A percentile compares a stretch with the other conserved stretches of the same genome.
phyloP scores from a whole-genome alignment of 495 filamentous ascomycete genomes.

The Niebla homalea region DNA sequence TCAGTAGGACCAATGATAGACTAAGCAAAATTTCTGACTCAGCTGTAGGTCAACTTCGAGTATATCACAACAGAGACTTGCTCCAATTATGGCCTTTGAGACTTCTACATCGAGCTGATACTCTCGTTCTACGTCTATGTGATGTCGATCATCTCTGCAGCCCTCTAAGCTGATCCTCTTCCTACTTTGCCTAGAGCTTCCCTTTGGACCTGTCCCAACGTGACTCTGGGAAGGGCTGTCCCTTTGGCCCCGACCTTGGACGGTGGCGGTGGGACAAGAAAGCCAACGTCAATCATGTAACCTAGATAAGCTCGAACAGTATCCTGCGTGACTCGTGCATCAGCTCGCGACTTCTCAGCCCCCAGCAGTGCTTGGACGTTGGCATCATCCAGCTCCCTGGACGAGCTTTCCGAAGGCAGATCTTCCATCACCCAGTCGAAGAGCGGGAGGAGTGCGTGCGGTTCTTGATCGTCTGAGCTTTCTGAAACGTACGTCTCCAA shows the following conservation, averaged over 20 bases:
- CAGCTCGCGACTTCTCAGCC: constrained; percentile 43
- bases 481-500: constrained; percentile 52
- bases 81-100: too few species aligned
- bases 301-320: constrained; percentile 59
- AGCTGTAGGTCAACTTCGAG: too few species aligned
- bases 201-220: constrained; percentile 37
- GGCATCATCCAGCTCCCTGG: constrained; percentile 65
- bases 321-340: constrained; percentile 40
- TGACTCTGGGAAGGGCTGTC: constrained; percentile 31
- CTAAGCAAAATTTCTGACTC: too few species aligned
- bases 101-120: too few species aligned
- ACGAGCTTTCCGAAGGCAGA: constrained; percentile 62
- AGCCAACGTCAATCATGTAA: constrained; percentile 59
- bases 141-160: too few species aligned
- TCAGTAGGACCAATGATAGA: too few species aligned
- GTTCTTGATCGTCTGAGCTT: constrained; percentile 27
- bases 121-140: too few species aligned
- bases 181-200: constrained; percentile 35
- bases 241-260: constrained; percentile 26
- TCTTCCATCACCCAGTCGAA: constrained; percentile 74
- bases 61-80: too few species aligned
- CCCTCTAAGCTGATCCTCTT: constrained; percentile 26
- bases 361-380: constrained; percentile 55
- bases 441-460: constrained; percentile 46
- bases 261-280: constrained; percentile 41